Evolutionary conservation across 2,329 filamentous ascomycete genomes (phyloP), one percentile per base, ranked within the genome.

Genomic region (Biscogniauxia mediterranea): DNA sequence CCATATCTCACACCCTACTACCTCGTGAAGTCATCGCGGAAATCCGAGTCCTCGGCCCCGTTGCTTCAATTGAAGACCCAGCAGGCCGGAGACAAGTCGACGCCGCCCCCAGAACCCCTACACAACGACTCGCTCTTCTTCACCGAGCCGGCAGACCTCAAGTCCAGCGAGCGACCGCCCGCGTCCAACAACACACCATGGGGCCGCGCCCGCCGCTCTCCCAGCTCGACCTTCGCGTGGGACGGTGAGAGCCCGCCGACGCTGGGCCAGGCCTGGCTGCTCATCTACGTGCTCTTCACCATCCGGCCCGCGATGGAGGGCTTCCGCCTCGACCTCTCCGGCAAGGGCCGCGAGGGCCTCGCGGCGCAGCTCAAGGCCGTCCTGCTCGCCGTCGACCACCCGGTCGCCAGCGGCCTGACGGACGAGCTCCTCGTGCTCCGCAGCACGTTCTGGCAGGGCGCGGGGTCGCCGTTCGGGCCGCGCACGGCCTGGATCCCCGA

Each of bases 361-460:
- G 64, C 65, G 15, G 62, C 63, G 53, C 81, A 81, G 69, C 74
- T 83, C 11, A 76, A 74, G 53, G 76, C 79, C 54, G 79, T 84
- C 26, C 70, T 80, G 7, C 78, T 85, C 2, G 81, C 81, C 59
- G 75, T 82, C 61, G 76, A 79, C 58, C 82, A 85, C 68, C 82
- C 83, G 3, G 65, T 69, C 5, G 71, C 62, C 66, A 62, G 63
- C n/a, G 69, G 71, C 32, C 57, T 71, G 50, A 62, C 63, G 54
- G 71, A 71, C 50, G 71, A 74, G 66, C 69, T 74, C 4, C 60
- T 85, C 55, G 70, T 82, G 58, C 77, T 83, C 60, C 80, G 82
- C 64, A 79, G 78, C 72, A 80, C 86, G 38, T 90, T 90, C 78
- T 90, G 88, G 87, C 88, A 90, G 69, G 88, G 88, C 53, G 88